Percentiles rank a stretch among this genome's conserved stretches.
phyloP scores from a whole-genome alignment of 352 stramenopile species.

The Phytophthora constricta region DNA sequence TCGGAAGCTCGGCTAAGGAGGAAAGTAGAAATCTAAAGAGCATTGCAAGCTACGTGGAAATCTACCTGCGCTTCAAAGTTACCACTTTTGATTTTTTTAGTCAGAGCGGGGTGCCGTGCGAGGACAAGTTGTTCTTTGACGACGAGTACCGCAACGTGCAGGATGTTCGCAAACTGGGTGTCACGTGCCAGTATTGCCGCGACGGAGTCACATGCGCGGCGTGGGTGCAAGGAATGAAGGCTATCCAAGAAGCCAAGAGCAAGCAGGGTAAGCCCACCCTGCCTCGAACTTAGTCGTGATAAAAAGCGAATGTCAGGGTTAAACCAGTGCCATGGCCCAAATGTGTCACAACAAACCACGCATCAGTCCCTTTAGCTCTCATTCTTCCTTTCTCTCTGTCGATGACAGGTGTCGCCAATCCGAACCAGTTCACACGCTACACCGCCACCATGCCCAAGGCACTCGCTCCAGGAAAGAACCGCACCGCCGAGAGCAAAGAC shows the following conservation, averaged over 20 bases:
- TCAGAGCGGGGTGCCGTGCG: slow-evolving; percentile 86
- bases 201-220: slow-evolving; percentile 64
- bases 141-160: slow-evolving; percentile 87
- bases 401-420: neutral
- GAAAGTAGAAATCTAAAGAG: slow-evolving; percentile 48
- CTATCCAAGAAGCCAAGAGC: slow-evolving; percentile 57
- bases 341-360: neutral
- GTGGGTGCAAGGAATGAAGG: slow-evolving; percentile 72
- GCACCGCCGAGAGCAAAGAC: slow-evolving; percentile 23
- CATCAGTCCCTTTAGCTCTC: neutral
- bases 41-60: slow-evolving; percentile 70
- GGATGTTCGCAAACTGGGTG: slow-evolving; percentile 70
- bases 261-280: neutral
- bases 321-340: neutral
- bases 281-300: neutral
- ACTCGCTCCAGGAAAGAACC: slow-evolving; percentile 25
- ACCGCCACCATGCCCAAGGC: slow-evolving; percentile 14
- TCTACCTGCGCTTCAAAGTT: slow-evolving; percentile 83
- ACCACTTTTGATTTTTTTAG: slow-evolving; percentile 92
- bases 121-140: slow-evolving; percentile 98
- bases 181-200: slow-evolving; percentile 77
- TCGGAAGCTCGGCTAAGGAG: slow-evolving; percentile 5
- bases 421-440: too few relatives aligned
- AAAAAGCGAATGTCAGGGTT: neutral
- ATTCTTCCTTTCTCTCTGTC: neutral